Base-by-base conservation (phyloP, 139 green algal species). In the Volvox africanus region DNA sequence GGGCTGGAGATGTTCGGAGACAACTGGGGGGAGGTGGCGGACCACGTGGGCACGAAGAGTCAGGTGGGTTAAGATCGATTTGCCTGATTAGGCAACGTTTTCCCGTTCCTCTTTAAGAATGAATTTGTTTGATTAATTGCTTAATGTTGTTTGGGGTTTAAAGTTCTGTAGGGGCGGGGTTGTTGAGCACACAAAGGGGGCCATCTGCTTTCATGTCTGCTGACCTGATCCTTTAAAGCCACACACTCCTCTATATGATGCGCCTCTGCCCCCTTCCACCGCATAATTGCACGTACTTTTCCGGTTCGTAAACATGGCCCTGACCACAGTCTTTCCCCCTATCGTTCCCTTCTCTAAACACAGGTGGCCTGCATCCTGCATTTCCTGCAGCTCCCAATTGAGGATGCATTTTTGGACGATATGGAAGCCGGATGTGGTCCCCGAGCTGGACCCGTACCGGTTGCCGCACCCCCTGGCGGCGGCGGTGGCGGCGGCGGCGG, bases 361-460 rank as follows among this genome's bases (percentile, higher is more conserved):
- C 95, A 95, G 89, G 89, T 97, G 65, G 93, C 99, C 92, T 99
- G 98, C 93, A 93, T 99, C 35, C 83, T 95, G 44, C 96, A 97
- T 91, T 99, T 99, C 89, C 85, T 99, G 83, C 89, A 93, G 92
- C 88, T 99, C 91, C 97, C 98, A 30, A 99, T 99, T 0, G 97
- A 99, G 82, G 98, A 99, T 65, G 76, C 93, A 5, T 96, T 98
- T 44, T 80, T 99, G 50, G 94, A 97, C 2, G 93, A 97, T 69
- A 83, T 99, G 50, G 92, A 94, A 86, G 81, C 90, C 44, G 87
- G 78, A 36, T 32, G 22, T 36, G 77, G 50, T 20, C 33, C 77
- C 19, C 33, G 44, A 2, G 69, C 88, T 26, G 65, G 85, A 61
- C 73, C 30, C 33, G 30, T 79, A 76, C 37, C 91, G 37, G 44